phyloP scores from a whole-genome alignment of 768 basidiomycete genomes.

The Tulasnella sp. region DNA sequence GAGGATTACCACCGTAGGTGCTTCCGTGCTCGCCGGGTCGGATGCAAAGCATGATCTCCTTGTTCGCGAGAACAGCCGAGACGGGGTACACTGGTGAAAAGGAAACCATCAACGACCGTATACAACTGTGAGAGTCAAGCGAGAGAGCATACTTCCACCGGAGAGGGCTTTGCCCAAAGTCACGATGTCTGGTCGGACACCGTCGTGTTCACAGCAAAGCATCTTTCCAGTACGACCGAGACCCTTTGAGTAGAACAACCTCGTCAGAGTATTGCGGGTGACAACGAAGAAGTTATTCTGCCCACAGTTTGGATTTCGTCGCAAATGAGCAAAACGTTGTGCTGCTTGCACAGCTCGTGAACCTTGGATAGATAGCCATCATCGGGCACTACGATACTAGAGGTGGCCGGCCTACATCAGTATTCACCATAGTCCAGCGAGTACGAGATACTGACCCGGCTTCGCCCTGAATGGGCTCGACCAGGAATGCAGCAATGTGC shows the following conservation, averaged over 20 bases:
- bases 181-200: constrained; percentile 80
- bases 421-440: neutral
- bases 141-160: constrained; percentile 59
- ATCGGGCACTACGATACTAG: constrained; percentile 83
- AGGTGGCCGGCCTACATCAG: neutral
- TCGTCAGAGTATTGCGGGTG: neutral
- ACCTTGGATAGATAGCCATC: constrained; percentile 72
- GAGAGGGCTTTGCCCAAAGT: constrained; percentile 94
- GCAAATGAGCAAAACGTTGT: constrained; percentile 92
- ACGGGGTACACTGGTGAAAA: constrained; percentile 72
- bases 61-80: constrained; percentile 83
- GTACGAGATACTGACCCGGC: constrained; percentile 56
- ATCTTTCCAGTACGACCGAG: constrained; percentile 89
- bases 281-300: neutral
- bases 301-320: constrained; percentile 94
- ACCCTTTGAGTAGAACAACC: constrained; percentile 37
- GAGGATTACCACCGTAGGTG: constrained; percentile 93
- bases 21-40: constrained; percentile 91
- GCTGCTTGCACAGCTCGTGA: constrained; percentile 75
- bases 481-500: constrained; percentile 81
- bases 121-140: neutral
- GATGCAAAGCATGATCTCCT: constrained; percentile 90
- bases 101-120: neutral
- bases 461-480: constrained; percentile 99
- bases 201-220: constrained; percentile 81